phyloP scores from a whole-genome alignment of 2,329 filamentous ascomycete species.

The Phaeoacremonium minimum region DNA sequence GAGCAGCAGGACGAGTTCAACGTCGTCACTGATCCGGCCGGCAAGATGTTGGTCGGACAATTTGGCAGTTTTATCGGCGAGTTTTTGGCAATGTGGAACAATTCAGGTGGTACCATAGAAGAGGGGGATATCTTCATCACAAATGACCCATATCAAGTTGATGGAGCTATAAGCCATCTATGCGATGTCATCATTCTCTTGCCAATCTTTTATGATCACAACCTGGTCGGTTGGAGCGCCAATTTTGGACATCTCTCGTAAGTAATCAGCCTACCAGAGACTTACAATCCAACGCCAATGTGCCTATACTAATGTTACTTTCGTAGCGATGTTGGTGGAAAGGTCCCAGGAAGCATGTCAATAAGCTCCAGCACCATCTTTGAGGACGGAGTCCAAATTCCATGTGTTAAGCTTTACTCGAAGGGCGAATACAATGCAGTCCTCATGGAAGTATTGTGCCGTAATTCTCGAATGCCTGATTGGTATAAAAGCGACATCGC shows the following conservation, averaged over 20 bases:
- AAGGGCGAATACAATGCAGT: slow-evolving; percentile 36
- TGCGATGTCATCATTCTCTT: slow-evolving; percentile 45
- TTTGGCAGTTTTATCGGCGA: slow-evolving; percentile 40
- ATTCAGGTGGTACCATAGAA: slow-evolving; percentile 33
- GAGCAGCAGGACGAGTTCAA: slow-evolving; percentile 50
- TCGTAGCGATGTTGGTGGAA: slow-evolving; percentile 34
- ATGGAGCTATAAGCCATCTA: slow-evolving; percentile 43
- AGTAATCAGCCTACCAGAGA: no score
- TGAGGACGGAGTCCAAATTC: slow-evolving; percentile 45
- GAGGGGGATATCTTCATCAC: slow-evolving; percentile 47
- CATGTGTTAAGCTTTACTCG: slow-evolving; percentile 39
- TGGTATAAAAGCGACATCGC: slow-evolving; percentile 44
- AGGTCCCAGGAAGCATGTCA: slow-evolving; percentile 45
- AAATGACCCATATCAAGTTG: slow-evolving; percentile 43
- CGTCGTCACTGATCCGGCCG: slow-evolving; percentile 41
- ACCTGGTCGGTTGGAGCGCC: slow-evolving; percentile 41
- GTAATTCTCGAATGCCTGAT: slow-evolving; percentile 41
- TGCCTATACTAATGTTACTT: no score
- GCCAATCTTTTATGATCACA: slow-evolving; percentile 38
- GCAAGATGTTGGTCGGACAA: slow-evolving; percentile 46
- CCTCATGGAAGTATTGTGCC: slow-evolving; percentile 37
- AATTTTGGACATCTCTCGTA: slow-evolving; percentile 44
- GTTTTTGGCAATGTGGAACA: slow-evolving; percentile 39
- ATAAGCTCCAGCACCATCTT: slow-evolving; percentile 41
- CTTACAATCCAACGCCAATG: no score